Evolutionary conservation across 2,329 filamentous ascomycete species (phyloP).

Genomic region (Aspergillus clavatus): DNA sequence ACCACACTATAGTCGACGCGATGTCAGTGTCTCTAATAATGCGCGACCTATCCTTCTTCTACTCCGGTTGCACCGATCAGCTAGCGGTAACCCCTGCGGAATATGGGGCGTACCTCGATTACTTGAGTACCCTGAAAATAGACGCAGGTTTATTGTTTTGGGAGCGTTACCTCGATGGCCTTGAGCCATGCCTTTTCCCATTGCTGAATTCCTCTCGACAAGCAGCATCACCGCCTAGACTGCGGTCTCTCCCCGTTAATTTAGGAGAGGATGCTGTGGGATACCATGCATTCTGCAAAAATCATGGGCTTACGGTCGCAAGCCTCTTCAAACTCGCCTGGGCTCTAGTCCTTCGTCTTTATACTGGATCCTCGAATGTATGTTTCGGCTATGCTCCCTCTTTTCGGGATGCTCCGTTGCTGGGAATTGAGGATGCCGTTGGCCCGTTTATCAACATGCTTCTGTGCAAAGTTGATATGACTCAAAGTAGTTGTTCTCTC

Average conservation of each 20-base stretch:
- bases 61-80: background rate
- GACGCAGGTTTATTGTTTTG: background rate
- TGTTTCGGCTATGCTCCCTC: conserved; percentile 39
- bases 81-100: background rate
- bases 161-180: background rate
- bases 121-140: background rate
- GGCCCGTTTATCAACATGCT: conserved; percentile 36
- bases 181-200: background rate
- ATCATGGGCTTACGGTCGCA: conserved; percentile 11
- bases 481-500: too few species aligned
- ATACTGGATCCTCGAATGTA: conserved; percentile 33
- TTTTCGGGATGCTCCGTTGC: conserved; percentile 34
- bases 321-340: conserved; percentile 36
- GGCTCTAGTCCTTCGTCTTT: conserved; percentile 31
- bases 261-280: background rate
- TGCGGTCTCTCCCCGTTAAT: too few species aligned
- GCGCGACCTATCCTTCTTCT: background rate
- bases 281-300: background rate
- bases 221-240: background rate
- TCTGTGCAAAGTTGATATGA: background rate
- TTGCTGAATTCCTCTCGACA: background rate
- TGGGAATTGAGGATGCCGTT: conserved; percentile 34
- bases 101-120: background rate
- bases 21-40: background rate
- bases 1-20: background rate